These are phyloP conservation scores for Fusarium paranaense DNA, from an alignment of 2,329 filamentous ascomycete genomes.

Conservation along the genomic window DNA sequence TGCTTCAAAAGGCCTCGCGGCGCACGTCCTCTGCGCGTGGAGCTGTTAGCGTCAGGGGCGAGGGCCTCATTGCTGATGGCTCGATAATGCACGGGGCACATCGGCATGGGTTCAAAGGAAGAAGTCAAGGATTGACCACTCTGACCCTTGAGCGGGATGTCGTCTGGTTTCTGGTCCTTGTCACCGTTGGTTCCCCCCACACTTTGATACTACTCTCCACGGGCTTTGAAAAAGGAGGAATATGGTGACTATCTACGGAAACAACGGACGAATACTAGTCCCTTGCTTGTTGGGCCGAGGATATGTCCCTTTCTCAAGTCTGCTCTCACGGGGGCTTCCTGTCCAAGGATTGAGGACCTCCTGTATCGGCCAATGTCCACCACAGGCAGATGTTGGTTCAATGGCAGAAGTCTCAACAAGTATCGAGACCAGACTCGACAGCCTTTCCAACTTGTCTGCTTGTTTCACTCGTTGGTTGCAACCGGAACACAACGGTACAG, in stretches of 20 bases:
- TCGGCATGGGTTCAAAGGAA: conserved; percentile 15
- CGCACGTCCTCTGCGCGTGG: conserved; percentile 20
- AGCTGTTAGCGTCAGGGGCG: conserved; percentile 34
- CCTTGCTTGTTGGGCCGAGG: neutral
- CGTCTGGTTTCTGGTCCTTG: conserved; percentile 3
- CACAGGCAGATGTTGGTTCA: neutral
- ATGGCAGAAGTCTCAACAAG: neutral
- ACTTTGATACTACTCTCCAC: conserved; percentile 15
- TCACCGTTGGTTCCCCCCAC: conserved; percentile 9
- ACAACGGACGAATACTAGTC: neutral
- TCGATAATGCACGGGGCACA: conserved; percentile 26
- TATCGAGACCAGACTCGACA: neutral
- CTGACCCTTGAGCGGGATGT: neutral
- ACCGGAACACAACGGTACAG: conserved; percentile 1
- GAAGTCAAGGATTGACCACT: conserved; percentile 13
- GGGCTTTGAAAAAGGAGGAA: conserved; percentile 10
- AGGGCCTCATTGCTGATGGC: conserved; percentile 24
- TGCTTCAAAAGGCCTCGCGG: conserved; percentile 8
- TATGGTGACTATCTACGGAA: neutral
- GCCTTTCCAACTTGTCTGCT: neutral
- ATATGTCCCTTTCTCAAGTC: neutral
- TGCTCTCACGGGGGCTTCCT: neutral
- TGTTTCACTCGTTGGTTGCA: neutral
- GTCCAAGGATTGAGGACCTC: neutral
- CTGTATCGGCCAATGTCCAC: neutral